phyloP scores from a whole-genome alignment of 495 filamentous ascomycete genomes.

The Lepraria neglecta region DNA sequence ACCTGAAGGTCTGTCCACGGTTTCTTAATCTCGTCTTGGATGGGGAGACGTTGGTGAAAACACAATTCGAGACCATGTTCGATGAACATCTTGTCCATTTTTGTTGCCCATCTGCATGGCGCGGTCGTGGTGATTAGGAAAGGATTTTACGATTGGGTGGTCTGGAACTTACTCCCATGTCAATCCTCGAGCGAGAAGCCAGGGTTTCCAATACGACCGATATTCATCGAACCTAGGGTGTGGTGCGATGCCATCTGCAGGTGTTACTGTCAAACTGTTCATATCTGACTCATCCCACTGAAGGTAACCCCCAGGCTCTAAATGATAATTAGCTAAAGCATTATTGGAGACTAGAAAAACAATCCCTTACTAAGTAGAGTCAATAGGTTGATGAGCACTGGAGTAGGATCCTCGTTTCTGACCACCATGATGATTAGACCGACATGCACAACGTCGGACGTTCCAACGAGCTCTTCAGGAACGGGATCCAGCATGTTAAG shows the following conservation, averaged over 20 bases:
- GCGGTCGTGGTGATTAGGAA: neutral
- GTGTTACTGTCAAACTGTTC: neutral
- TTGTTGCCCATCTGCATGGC: neutral
- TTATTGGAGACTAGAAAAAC: neutral
- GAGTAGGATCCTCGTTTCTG: conserved; percentile 25
- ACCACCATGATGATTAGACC: conserved; percentile 31
- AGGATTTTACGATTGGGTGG: no score
- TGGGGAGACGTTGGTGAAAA: neutral
- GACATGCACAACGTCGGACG: conserved; percentile 37
- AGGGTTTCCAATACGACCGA: no score
- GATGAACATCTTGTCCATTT: neutral
- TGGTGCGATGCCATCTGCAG: neutral
- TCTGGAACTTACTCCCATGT: no score
- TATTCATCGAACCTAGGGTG: no score
- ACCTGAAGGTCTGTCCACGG: neutral
- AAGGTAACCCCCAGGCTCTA: conserved; percentile 35
- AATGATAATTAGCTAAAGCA: neutral
- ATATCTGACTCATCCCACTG: conserved; percentile 37
- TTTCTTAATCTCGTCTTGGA: neutral
- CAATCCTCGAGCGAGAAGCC: no score
- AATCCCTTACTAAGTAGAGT: conserved; percentile 32
- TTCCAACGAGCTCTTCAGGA: conserved; percentile 28
- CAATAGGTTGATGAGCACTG: conserved; percentile 27
- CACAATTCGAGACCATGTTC: neutral
- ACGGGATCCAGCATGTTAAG: conserved; percentile 9